phyloP scores from a whole-genome alignment of 768 basidiomycete genomes.

The Leccinellum rugosiceps region DNA sequence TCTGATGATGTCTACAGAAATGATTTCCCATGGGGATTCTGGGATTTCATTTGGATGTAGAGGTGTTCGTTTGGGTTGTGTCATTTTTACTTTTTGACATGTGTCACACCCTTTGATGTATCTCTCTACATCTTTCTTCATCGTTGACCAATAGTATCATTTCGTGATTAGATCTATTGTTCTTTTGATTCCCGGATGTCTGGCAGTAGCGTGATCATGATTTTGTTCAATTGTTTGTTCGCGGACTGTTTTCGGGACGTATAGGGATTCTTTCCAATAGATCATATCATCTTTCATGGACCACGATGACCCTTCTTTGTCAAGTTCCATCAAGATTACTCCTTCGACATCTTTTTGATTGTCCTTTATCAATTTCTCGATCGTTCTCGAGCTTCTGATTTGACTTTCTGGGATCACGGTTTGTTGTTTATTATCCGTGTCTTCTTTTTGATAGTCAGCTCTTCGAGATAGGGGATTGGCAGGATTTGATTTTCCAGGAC shows the following conservation, averaged over 20 bases:
- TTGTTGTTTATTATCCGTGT: not conserved
- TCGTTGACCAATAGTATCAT: rapidly evolving
- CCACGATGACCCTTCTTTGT: not conserved
- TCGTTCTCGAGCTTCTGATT: too few relatives aligned
- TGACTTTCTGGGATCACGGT: too few relatives aligned
- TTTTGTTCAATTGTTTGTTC: too few relatives aligned
- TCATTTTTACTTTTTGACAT: not conserved
- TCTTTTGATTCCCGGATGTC: not conserved
- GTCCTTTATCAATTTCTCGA: too few relatives aligned
- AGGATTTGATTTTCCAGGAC: not conserved
- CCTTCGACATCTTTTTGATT: too few relatives aligned
- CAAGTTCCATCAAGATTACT: too few relatives aligned
- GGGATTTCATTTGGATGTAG: not conserved
- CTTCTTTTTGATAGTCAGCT: not conserved
- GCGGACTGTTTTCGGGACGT: not conserved
- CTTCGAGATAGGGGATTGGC: not conserved
- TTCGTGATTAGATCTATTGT: not conserved
- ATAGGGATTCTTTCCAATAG: not conserved
- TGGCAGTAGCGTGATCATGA: not conserved
- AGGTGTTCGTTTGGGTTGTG: not conserved
- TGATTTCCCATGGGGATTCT: not conserved
- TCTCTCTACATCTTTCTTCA: rapidly evolving
- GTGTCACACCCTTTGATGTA: not conserved
- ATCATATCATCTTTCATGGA: not conserved
- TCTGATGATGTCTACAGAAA: not conserved